phyloP scores from a whole-genome alignment of 1,139 yeast genomes.

The Sugiyamaella paludigena region DNA sequence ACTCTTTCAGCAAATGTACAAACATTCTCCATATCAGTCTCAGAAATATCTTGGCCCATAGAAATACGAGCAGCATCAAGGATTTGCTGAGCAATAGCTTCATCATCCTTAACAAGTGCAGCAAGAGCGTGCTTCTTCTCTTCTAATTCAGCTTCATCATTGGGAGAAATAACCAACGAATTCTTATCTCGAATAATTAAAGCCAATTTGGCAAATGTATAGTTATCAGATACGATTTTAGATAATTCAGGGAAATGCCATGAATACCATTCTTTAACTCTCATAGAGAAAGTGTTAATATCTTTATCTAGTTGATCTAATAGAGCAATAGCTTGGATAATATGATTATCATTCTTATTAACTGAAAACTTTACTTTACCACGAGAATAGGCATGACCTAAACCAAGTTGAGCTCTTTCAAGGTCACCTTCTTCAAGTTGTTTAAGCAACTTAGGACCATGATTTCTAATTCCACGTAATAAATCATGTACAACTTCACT shows the following conservation, averaged over 20 bases:
- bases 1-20: conserved; percentile 91
- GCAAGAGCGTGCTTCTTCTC: conserved; percentile 89
- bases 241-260: conserved; percentile 99
- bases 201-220: conserved; percentile 79
- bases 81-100: conserved; percentile 88
- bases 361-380: conserved; percentile 98
- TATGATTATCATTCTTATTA: conserved; percentile 97
- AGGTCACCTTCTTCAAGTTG: conserved; percentile 93
- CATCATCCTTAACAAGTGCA: conserved; percentile 85
- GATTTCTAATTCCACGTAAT: conserved; percentile 90
- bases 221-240: conserved; percentile 89
- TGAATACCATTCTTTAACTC: conserved; percentile 99
- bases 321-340: conserved; percentile 96
- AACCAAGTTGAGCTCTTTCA: conserved; percentile 97
- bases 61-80: conserved; percentile 92
- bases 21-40: conserved; percentile 88
- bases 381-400: conserved; percentile 98
- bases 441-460: conserved; percentile 84
- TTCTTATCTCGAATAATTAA: conserved; percentile 85
- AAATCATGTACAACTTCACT: conserved; percentile 93
- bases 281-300: conserved; percentile 95
- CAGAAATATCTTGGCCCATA: conserved; percentile 98
- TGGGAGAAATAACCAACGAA: conserved; percentile 50
- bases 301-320: conserved; percentile 97
- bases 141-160: conserved; percentile 68